Evolutionary conservation across 2,329 filamentous ascomycete species (phyloP).

Genomic region (Calonectria montana): DNA sequence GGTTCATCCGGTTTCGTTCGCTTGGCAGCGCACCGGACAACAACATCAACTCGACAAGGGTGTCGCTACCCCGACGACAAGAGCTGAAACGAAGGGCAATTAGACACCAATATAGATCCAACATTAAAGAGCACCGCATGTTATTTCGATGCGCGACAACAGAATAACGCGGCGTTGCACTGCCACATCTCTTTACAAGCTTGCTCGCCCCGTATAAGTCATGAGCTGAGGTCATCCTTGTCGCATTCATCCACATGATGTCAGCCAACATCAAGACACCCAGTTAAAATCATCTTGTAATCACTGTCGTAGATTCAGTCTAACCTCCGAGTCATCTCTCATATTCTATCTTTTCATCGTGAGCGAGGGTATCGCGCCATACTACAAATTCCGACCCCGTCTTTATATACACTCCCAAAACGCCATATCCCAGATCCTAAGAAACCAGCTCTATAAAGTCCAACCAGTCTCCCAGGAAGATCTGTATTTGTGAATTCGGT

Average conservation of each 20-base stretch:
- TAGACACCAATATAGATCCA: neutral
- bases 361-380: conserved; percentile 35
- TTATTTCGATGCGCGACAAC: neutral
- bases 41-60: conserved; percentile 13
- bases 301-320: neutral
- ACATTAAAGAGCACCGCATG: neutral
- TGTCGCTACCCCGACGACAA: neutral
- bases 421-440: conserved; percentile 34
- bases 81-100: neutral
- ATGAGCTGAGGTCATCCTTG: conserved; percentile 1
- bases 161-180: neutral
- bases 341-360: conserved; percentile 28
- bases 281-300: neutral
- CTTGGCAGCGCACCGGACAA: conserved; percentile 34
- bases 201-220: neutral
- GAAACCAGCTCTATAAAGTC: conserved; percentile 14
- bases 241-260: conserved; percentile 3
- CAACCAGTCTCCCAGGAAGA: conserved; percentile 18
- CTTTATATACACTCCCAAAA: conserved; percentile 34
- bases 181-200: neutral
- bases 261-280: neutral
- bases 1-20: conserved; percentile 27
- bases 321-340: conserved; percentile 3
- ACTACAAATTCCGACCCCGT: conserved; percentile 27
- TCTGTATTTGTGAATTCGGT: conserved; percentile 30